phyloP scores from a whole-genome alignment of 306 rosid genomes.

The Prunus fruticosa region DNA sequence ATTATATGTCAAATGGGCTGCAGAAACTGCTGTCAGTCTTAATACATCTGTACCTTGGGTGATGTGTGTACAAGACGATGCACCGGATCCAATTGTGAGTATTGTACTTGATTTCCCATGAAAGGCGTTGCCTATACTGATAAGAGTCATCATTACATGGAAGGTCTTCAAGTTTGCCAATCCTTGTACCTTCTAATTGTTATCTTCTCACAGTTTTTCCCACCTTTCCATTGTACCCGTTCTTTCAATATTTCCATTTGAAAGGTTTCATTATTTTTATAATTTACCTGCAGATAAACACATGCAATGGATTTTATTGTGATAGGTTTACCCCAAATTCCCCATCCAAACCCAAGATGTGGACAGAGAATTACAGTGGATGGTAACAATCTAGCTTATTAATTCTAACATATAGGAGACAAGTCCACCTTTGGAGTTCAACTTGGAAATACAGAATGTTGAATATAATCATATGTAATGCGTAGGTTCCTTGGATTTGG shows the following conservation, averaged over 20 bases:
- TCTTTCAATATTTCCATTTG: neutral
- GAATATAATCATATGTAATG: neutral
- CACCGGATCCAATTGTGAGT: constrained; percentile 29
- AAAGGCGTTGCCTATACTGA: neutral
- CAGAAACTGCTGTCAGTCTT: constrained; percentile 23
- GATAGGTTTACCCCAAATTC: constrained; percentile 19
- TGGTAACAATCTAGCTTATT: constrained; percentile 15
- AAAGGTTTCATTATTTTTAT: neutral
- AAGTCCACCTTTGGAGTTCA: neutral
- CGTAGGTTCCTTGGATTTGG: constrained; percentile 25
- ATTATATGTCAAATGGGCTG: constrained; percentile 30
- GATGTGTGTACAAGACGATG: constrained; percentile 30
- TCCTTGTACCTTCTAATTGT: neutral
- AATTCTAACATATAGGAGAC: neutral
- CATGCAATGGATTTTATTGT: constrained; percentile 38
- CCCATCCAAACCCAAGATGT: constrained; percentile 21
- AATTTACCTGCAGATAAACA: constrained; percentile 24
- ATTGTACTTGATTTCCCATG: neutral
- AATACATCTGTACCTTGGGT: constrained; percentile 30
- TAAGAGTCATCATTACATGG: too few species aligned
- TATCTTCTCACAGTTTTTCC: too few species aligned
- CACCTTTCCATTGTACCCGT: neutral
- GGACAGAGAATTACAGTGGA: constrained; percentile 34
- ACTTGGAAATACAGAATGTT: neutral
- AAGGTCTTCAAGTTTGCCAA: neutral